Base-by-base conservation (phyloP, 257 asterid genomes). In the Rubia yunnanensis region DNA sequence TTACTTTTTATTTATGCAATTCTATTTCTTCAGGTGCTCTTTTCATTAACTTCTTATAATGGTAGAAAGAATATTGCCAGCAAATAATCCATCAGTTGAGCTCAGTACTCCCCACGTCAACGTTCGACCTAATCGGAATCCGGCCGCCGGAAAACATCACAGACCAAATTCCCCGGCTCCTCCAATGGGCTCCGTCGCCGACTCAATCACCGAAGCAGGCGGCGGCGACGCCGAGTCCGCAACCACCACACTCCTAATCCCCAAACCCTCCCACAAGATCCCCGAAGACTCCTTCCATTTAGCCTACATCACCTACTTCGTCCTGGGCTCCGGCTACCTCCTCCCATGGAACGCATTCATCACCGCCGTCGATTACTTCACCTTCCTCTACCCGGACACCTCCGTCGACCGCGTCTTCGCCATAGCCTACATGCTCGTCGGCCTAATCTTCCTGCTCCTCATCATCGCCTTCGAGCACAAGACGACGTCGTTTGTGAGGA, bases 321-420 rank as follows among this genome's bases (percentile, higher is more conserved):
- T 92, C 1, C 70, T 92, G 34, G 98, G 98, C 48, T 27, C 83
- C 0, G 96, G 98, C 1, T 89, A 87, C 60, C 95, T 92, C 55
- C 79, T 92, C 63, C 96, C 96, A 30, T 92, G 98, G 98, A 92
- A 92, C 72, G 96, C 98, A 22, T 89, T 92, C 91, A 83, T 89
- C 88, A 92, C 96, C 7, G 96, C 95, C 84, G 96, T 92, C 56
- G 98, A 92, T 80, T 92, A 92, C 81, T 92, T 92, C 84, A 44
- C 77, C 58, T 84, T 81, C 82, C 96, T 92, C 35, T 92, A 92
- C 76, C 98, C 98, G 1, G 96, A 72, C 11, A 85, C 78, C 1
- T 77, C 95, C 46, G 91, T 89, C 32, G 96, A 92, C 73, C 83
- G 98, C 0, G 87, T 89, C 0, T 89, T 87, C 81, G 82, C 82